Base-by-base conservation (phyloP, 495 filamentous ascomycete genomes). In the Xylaria castorea region DNA sequence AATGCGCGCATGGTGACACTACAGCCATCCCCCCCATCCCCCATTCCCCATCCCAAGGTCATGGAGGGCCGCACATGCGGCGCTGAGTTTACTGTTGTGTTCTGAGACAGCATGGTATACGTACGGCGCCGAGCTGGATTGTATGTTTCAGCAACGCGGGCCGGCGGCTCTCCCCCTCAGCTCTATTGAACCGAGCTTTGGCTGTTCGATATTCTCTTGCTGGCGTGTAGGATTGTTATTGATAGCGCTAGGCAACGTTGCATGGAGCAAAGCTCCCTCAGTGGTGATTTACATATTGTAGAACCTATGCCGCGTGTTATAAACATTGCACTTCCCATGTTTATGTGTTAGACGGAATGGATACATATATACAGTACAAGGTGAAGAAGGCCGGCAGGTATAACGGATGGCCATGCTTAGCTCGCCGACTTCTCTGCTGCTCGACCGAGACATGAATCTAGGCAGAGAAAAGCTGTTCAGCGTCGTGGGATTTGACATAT, bases 31-130 rank as follows among this genome's bases (percentile, higher is more conserved):
- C 48, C 32, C 12, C 32, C 46, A 20, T 36, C 60, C 60, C 60
- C n/a, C n/a, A n/a, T n/a, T n/a, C n/a, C n/a, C n/a, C n/a, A n/a
- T 30, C 58, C 57, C 58, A 69, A 69, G 51, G 50, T 58, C 30
- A 63, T 51, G 27, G 44, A 32, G 53, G 40, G 18, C 36, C 2
- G 51, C 11, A 51, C n/a, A 36, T n/a, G 55, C 32, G 18, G 30
- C 22, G 53, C 53, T 18, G 27, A 32, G 53, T 57, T 57, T 32
- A 57, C 53, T 18, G 42, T 7, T 34, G 42, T 40, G 27, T 20
- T 38, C 55, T 53, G 57, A 71, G 46, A 63, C 58, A 68, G 34
- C 34, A 27, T 38, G 44, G 46, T 50, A 44, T 36, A 14, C 27
- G 42, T 25, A 48, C 38, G 22, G 40, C 38, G 25, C 11, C 38